Evolutionary conservation across 2,329 filamentous ascomycete species (phyloP), one percentile per base, ranked within the genome.

Genomic region (Curvularia sp.): DNA sequence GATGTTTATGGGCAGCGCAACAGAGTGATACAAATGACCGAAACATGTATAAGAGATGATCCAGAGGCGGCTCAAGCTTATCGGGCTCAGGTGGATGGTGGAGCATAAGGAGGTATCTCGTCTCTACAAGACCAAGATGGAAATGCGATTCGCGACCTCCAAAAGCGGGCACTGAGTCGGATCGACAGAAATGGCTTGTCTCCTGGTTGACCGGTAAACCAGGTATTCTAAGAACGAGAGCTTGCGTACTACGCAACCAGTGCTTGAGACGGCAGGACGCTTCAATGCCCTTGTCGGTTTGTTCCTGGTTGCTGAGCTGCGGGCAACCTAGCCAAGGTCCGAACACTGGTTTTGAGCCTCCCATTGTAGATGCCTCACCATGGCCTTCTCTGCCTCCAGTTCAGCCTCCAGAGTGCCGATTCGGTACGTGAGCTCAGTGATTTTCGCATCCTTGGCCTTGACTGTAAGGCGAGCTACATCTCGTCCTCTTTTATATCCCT

Each of bases 341-440:
- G 28, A 32, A 25, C 42, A 34, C 3, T 48, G 45, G 21, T 51
- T 49, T n/a, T 60, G 52, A n/a, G 55, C 46, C 47, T 68, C 57
- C 68, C 68, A 73, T 52, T 69, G 64, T 21, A 73, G 46, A 46
- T 71, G 67, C 49, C 63, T 62, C 28, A 71, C 66, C 36, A 82
- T 71, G 27, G 75, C 78, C 59, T 78, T 81, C 69, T 84, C 82
- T 55, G 84, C 80, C 68, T 86, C 83, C 41, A 80, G 74, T 70
- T 87, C 83, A 13, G 81, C 80, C 69, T 87, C 83, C 34, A 89
- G 72, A 12, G 77, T 78, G 5, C 74, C 77, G 82, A 96, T 80
- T 66, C 89, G 79, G 71, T 90, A 79, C 79, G 88, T 83, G 77
- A 96, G 77, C 75, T 90, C 80, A 74, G 82, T 77, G 73, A 89